phyloP scores from a whole-genome alignment of 2,329 filamentous ascomycete genomes.

The Zarea fungicola region DNA sequence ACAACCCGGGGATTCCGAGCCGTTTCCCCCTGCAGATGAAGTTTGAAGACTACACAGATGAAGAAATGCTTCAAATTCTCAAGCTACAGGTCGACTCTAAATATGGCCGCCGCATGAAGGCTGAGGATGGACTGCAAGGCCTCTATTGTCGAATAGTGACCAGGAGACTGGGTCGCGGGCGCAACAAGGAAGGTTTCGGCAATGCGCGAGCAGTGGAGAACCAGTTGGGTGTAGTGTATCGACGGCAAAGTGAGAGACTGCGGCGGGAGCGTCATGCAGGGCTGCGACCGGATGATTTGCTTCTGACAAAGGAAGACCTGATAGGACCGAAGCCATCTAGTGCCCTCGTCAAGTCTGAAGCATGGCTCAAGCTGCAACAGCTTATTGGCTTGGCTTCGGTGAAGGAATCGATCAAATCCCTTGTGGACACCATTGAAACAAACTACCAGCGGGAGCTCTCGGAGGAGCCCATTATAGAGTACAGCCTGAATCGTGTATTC shows the following conservation, averaged over 20 bases:
- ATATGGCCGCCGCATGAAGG: constrained; percentile 50
- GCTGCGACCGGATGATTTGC: constrained; percentile 46
- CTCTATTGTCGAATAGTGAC: constrained; percentile 60
- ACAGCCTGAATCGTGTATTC: constrained; percentile 64
- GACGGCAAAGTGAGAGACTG: constrained; percentile 56
- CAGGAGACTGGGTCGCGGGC: constrained; percentile 54
- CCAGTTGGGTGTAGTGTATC: constrained; percentile 44
- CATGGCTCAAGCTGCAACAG: constrained; percentile 53
- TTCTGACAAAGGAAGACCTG: constrained; percentile 61
- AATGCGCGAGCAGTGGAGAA: constrained; percentile 70
- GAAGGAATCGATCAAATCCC: constrained; percentile 52
- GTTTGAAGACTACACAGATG: constrained; percentile 65
- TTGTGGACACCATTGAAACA: constrained; percentile 55
- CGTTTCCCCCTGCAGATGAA: constrained; percentile 61
- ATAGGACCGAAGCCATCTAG: constrained; percentile 62
- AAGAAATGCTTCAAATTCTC: constrained; percentile 60
- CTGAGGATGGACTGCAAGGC: constrained; percentile 53
- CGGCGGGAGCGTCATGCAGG: constrained; percentile 37
- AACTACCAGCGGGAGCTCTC: constrained; percentile 64
- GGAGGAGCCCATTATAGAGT: constrained; percentile 54
- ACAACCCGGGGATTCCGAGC: constrained; percentile 66
- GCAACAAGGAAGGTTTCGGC: constrained; percentile 63
- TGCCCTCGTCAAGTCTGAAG: constrained; percentile 44
- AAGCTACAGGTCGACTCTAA: constrained; percentile 46
- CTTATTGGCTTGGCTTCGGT: constrained; percentile 57